Evolutionary conservation across 2,329 filamentous ascomycete genomes (phyloP).

Genomic region (Pyricularia grisea): DNA sequence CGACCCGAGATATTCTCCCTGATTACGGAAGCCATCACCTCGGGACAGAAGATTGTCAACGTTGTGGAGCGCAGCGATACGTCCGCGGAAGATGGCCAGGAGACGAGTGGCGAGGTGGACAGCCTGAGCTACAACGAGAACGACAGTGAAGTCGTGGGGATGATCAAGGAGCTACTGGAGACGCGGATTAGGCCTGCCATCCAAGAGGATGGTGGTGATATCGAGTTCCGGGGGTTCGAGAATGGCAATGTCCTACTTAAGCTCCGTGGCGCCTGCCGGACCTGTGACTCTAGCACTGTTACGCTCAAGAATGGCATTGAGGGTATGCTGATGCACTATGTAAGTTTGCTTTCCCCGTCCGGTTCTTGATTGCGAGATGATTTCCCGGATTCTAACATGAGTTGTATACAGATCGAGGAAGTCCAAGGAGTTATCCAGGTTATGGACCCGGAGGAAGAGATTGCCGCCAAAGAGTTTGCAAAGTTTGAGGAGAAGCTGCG

Average conservation of each 20-base stretch:
- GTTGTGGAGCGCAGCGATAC: conserved; percentile 36
- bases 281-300: conserved; percentile 93
- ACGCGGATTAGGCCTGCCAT: conserved; percentile 92
- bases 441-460: conserved; percentile 83
- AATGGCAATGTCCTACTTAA: conserved; percentile 79
- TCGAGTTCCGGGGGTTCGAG: conserved; percentile 87
- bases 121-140: conserved; percentile 78
- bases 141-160: conserved; percentile 87
- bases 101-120: conserved; percentile 47
- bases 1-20: conserved; percentile 92
- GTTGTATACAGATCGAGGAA: conserved; percentile 67
- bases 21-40: conserved; percentile 86
- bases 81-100: conserved; percentile 30
- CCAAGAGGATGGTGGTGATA: conserved; percentile 95
- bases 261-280: conserved; percentile 84
- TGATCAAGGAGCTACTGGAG: conserved; percentile 97
- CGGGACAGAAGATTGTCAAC: conserved; percentile 73
- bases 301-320: conserved; percentile 97
- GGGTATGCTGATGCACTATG: conserved; percentile 95
- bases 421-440: conserved; percentile 89
- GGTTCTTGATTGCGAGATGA: not conserved
- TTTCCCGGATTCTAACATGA: not conserved
- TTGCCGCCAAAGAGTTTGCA: conserved; percentile 78
- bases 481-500: conserved; percentile 83
- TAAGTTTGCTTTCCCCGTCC: conserved; percentile 38